These are phyloP conservation scores for Sequoia sempervirens DNA, from an alignment of 75 land plant genomes.

Conservation along the genomic window DNA sequence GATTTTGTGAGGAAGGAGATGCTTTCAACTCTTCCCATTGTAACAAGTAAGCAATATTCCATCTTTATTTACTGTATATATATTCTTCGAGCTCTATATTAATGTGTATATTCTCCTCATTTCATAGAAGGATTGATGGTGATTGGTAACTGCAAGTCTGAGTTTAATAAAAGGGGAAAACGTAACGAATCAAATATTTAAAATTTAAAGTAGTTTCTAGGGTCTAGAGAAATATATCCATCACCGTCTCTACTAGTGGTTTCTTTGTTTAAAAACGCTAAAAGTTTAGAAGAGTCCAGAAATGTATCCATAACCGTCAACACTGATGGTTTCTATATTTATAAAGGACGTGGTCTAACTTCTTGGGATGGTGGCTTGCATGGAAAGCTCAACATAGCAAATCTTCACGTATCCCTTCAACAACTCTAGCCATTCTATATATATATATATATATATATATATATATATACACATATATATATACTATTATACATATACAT, in stretches of 20 bases:
- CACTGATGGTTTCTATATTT: background rate
- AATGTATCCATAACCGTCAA: background rate
- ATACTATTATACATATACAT: too few relatives aligned
- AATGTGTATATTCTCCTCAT: background rate
- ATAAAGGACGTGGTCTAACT: background rate
- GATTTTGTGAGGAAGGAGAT: constrained; percentile 60
- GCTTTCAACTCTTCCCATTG: constrained; percentile 54
- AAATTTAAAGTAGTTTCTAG: too few relatives aligned
- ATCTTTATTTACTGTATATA: background rate
- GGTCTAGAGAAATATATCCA: too few relatives aligned
- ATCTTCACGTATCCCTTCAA: too few relatives aligned
- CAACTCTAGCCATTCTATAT: background rate
- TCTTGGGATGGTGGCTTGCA: background rate
- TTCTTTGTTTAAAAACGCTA: too few relatives aligned
- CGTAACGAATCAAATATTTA: too few relatives aligned
- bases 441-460: too few relatives aligned
- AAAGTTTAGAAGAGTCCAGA: background rate
- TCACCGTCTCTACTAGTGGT: too few relatives aligned
- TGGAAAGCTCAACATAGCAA: background rate
- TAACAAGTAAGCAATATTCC: constrained; percentile 38
- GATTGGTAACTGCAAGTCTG: background rate
- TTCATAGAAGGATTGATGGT: background rate
- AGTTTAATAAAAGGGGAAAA: background rate
- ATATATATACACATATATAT: too few relatives aligned
- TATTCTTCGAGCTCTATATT: background rate